Evolutionary conservation across 441 rosid genomes (phyloP).

Genomic region (Corymbia citriodora): DNA sequence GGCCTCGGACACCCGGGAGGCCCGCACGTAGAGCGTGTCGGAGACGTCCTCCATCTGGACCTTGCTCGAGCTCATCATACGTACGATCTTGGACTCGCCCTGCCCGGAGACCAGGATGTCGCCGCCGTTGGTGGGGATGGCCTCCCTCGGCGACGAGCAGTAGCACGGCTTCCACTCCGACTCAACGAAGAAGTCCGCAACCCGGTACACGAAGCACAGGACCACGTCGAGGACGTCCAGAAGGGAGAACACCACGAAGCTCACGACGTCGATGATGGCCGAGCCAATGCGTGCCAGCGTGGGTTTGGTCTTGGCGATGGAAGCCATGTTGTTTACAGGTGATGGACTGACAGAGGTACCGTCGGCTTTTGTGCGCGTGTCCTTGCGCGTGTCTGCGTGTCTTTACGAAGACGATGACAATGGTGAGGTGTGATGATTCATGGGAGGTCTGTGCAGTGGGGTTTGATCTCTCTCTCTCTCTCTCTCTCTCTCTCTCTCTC

Average conservation of each 20-base stretch:
- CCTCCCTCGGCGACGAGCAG: constrained; percentile 9
- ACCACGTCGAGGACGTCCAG: constrained; percentile 8
- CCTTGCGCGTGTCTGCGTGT: not conserved
- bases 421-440: not conserved
- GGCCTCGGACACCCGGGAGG: constrained; percentile 6
- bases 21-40: constrained; percentile 10
- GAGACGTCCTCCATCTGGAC: constrained; percentile 12
- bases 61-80: constrained; percentile 5
- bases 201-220: constrained; percentile 4
- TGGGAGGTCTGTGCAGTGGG: not conserved
- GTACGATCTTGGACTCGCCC: constrained; percentile 6
- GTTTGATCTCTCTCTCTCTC: not conserved
- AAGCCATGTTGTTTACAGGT: not conserved
- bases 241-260: constrained; percentile 7
- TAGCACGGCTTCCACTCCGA: constrained; percentile 15
- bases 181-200: constrained; percentile 9
- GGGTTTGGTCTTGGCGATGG: not conserved
- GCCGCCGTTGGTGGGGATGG: constrained; percentile 5
- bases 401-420: not conserved
- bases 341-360: not conserved
- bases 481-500: not conserved
- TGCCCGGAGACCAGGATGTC: not conserved
- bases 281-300: not conserved
- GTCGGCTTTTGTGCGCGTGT: not conserved
- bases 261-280: constrained; percentile 2